Evolutionary conservation across 2,329 filamentous ascomycete genomes (phyloP).

Genomic region (Stromatinia cepivora): DNA sequence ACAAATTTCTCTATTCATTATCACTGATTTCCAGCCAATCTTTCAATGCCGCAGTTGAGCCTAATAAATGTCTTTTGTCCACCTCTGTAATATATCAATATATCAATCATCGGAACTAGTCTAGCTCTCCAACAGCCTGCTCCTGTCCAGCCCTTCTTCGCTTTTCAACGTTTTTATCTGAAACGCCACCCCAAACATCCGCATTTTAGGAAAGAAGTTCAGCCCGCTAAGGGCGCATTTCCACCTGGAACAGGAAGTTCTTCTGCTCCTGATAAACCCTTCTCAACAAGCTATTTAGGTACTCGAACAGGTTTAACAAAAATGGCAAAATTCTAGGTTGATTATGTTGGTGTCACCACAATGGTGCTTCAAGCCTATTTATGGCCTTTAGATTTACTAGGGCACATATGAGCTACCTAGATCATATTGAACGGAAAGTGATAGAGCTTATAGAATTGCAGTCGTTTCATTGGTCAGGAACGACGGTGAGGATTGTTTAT

Average conservation of each 20-base stretch:
- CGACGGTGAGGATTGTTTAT: not conserved
- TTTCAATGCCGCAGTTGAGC: not conserved
- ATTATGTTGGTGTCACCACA: not conserved
- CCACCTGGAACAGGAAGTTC: not conserved
- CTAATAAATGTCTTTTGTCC: not conserved
- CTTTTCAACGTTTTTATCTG: not conserved
- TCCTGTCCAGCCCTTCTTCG: not conserved
- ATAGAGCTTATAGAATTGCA: not conserved
- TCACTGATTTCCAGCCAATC: not conserved
- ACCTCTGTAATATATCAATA: not conserved
- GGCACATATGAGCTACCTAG: not conserved
- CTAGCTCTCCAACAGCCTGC: not conserved
- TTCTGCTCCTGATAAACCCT: too few relatives aligned
- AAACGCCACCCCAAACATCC: not conserved
- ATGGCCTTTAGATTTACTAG: too few relatives aligned
- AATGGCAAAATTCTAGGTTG: not conserved
- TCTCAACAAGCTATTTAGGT: too few relatives aligned
- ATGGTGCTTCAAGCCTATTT: not conserved
- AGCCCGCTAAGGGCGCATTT: not conserved
- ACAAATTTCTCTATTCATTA: not conserved
- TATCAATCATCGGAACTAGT: not conserved
- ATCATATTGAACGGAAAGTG: not conserved
- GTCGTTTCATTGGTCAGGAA: not conserved
- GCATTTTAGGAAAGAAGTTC: too few relatives aligned
- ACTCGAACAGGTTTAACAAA: too few relatives aligned